Conservation (phyloP, 2,329 filamentous ascomycete genomes). For the Colletotrichum truncatum region DNA sequence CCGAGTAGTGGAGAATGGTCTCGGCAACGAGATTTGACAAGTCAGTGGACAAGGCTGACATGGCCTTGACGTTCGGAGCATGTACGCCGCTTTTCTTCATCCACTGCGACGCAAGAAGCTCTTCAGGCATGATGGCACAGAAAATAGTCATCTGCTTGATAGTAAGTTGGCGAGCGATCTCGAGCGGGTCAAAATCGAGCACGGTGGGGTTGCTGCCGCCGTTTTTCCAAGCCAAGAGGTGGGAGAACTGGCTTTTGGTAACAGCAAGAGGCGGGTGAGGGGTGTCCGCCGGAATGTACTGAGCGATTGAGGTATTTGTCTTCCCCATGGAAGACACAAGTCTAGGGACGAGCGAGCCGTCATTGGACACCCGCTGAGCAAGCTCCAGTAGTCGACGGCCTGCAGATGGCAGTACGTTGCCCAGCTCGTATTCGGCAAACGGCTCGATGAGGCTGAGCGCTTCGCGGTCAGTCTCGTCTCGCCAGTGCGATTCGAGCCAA, state of each 20-base stretch:
- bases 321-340: conserved; percentile 89
- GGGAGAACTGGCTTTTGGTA: conserved; percentile 78
- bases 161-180: conserved; percentile 91
- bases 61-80: conserved; percentile 90
- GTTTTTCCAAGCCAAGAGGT: conserved; percentile 78
- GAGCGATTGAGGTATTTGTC: conserved; percentile 78
- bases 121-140: conserved; percentile 90
- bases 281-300: conserved; percentile 75
- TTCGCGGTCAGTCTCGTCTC: conserved; percentile 79
- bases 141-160: conserved; percentile 92
- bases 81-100: conserved; percentile 84
- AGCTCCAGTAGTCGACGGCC: conserved; percentile 84
- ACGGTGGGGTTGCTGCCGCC: conserved; percentile 78
- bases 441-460: conserved; percentile 79
- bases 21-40: conserved; percentile 93
- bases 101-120: conserved; percentile 92
- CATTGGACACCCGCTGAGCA: conserved; percentile 78
- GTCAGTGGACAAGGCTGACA: conserved; percentile 92
- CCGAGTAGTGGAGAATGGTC: conserved; percentile 87
- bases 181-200: conserved; percentile 89
- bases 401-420: conserved; percentile 75
- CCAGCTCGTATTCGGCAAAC: conserved; percentile 81
- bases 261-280: conserved; percentile 76
- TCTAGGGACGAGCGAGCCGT: conserved; percentile 82
- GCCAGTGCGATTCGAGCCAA: conserved; percentile 97